These are phyloP conservation scores for Cymbopogon flexuosus DNA, from an alignment of 202 grass and related monocot species.

Conservation along the genomic window DNA sequence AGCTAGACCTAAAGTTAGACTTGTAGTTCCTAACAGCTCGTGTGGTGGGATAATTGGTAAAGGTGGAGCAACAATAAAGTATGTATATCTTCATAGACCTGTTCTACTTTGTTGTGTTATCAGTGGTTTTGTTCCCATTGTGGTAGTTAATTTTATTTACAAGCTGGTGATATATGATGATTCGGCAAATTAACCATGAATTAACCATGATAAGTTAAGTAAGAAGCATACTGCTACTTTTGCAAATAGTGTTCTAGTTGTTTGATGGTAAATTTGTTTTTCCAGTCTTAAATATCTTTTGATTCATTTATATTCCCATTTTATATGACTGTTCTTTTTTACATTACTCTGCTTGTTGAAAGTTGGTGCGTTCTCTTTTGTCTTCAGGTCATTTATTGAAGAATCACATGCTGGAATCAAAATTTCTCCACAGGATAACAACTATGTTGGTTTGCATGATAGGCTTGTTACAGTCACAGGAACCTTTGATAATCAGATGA, in stretches of 20 bases:
- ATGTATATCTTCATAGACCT: conserved; percentile 30
- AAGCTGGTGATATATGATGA: not conserved
- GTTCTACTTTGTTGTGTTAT: conserved; percentile 13
- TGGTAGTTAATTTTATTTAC: conserved; percentile 8
- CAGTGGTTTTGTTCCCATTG: not conserved
- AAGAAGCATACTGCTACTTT: not conserved
- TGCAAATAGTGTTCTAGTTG: conserved; percentile 1
- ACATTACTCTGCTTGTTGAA: conserved; percentile 19
- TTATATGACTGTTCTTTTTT: not conserved
- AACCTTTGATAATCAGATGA: conserved; percentile 81
- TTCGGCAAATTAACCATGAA: not conserved
- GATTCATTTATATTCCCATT: not conserved
- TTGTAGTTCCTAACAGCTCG: conserved; percentile 94
- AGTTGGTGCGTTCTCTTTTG: conserved; percentile 12
- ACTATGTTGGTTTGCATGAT: conserved; percentile 84
- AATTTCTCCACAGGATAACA: conserved; percentile 97
- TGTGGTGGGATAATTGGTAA: conserved; percentile 99
- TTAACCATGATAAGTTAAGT: not conserved
- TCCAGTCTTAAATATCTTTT: not conserved
- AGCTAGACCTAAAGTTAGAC: conserved; percentile 75
- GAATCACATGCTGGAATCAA: conserved; percentile 93
- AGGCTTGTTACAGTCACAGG: conserved; percentile 85
- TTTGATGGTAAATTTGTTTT: conserved; percentile 9
- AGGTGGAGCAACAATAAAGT: conserved; percentile 97
- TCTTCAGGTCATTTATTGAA: conserved; percentile 87